These are phyloP conservation scores for Kwoniella botswanensis DNA, from an alignment of 768 basidiomycete species.

Conservation along the genomic window DNA sequence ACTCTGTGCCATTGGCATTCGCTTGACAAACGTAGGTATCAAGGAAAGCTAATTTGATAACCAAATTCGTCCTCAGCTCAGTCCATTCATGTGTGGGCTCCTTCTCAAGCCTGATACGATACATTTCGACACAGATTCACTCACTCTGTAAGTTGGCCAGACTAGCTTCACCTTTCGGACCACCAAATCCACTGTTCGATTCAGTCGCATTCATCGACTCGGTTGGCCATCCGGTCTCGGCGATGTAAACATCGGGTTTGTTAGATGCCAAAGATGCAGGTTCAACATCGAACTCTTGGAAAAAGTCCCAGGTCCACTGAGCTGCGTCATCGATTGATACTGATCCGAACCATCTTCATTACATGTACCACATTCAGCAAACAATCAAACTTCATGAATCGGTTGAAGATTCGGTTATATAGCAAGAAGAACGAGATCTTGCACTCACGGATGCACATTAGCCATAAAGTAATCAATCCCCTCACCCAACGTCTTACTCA, in stretches of 20 bases:
- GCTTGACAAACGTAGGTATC: conserved; percentile 87
- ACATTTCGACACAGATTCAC: too few species aligned
- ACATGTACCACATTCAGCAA: not conserved
- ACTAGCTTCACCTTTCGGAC: conserved; percentile 63
- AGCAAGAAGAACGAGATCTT: not conserved
- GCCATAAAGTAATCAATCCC: conserved; percentile 64
- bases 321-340: conserved; percentile 71
- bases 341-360: conserved; percentile 76
- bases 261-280: conserved; percentile 69
- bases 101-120: too few species aligned
- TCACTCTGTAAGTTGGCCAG: conserved; percentile 62
- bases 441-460: conserved; percentile 75
- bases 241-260: conserved; percentile 82
- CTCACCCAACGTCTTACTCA: conserved; percentile 71
- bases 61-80: not conserved
- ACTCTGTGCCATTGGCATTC: conserved; percentile 76
- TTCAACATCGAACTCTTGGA: conserved; percentile 65
- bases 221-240: conserved; percentile 73
- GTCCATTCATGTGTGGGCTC: too few species aligned
- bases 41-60: conserved; percentile 64
- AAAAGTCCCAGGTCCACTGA: conserved; percentile 81
- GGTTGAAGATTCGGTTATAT: too few species aligned
- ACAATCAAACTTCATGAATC: not conserved
- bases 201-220: conserved; percentile 52
- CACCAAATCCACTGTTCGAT: conserved; percentile 71